These are phyloP conservation scores for Clonostachys rhizophaga DNA, from an alignment of 2,329 filamentous ascomycete genomes.

Conservation along the genomic window DNA sequence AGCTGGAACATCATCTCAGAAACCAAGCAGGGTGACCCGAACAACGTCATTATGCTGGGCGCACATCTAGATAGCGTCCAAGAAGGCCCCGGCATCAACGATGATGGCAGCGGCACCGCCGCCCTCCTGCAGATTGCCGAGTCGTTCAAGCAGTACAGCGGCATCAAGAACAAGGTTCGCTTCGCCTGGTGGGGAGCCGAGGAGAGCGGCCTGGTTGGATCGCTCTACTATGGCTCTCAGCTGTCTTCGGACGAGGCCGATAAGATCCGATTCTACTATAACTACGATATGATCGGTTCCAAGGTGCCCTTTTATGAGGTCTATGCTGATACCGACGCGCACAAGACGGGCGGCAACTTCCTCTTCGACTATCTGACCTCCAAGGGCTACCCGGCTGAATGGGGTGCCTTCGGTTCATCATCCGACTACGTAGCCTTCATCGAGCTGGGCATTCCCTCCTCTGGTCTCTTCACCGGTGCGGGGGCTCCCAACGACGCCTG, in stretches of 20 bases:
- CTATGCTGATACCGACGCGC: conserved; percentile 30
- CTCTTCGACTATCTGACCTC: conserved; percentile 26
- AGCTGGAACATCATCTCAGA: conserved; percentile 35
- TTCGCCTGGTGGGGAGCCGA: conserved; percentile 38
- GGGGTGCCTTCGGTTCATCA: conserved; percentile 25
- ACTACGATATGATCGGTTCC: conserved; percentile 67
- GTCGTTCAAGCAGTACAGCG: conserved; percentile 27
- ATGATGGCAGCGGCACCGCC: conserved; percentile 31
- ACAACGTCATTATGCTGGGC: conserved; percentile 35
- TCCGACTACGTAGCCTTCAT: conserved; percentile 35
- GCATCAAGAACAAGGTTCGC: conserved; percentile 34
- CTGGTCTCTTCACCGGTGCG: conserved; percentile 33
- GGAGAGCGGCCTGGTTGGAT: conserved; percentile 38
- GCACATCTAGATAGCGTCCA: conserved; percentile 34
- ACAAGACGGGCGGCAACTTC: conserved; percentile 24
- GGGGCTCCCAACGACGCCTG: conserved; percentile 17
- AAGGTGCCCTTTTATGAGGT: conserved; percentile 29
- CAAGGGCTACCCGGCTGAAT: conserved; percentile 22
- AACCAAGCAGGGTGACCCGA: conserved; percentile 33
- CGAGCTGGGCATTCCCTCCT: conserved; percentile 29
- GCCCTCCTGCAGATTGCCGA: conserved; percentile 30
- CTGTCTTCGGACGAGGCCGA: conserved; percentile 30
- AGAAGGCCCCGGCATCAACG: conserved; percentile 32
- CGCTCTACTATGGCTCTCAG: conserved; percentile 28
- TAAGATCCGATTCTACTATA: conserved; percentile 63